Evolutionary conservation across 352 stramenopile genomes (phyloP), one percentile per base, ranked within the genome.

Genomic region (Pythium aristosporum): DNA sequence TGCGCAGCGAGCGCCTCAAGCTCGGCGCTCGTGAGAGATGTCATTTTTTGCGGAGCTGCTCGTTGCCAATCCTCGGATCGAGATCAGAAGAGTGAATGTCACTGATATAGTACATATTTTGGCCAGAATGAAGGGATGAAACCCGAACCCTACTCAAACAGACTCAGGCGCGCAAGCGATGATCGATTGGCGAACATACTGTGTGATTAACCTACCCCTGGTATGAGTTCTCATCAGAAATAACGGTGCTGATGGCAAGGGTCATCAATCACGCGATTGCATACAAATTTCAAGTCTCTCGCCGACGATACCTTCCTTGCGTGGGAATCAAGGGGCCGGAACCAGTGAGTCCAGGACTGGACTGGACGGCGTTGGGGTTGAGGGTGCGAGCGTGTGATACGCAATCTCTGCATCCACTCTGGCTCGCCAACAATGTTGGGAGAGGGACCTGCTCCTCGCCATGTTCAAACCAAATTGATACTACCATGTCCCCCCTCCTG

Each of bases 1-100:
- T 82, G 64, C 50, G 67, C 42, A 18, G 79, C 82, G 54, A 89
- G 68, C 65, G 68, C 73, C 68, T 86, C 75, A 20, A 89, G 79
- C 66, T 87, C 71, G 6, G 15, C 54, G 18, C 30, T 43, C 16
- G 48, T 51, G 21, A 65, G 28, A 34, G 28, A 57, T 57, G 39
- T 42, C 55, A 53, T 18, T 58, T 16, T 16, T 54, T 15, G 8
- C 28, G 55, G 34, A 60, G 57, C 39, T 67, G 18, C 41, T 71
- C 34, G 23, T 57, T 58, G 39, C 50, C 64, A 71, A 63, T 66
- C 50, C 64, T 63, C 47, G 3, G 21, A 61, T 61, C 23, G 9
- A 36, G 1, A 15, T 11, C 16, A n/a, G 2, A 30, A 44, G 65
- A 72, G 59, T 72, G 65, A 71, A 60, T 57, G 65, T 68, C 53